These are phyloP conservation scores for Cyberlindnera lachancei DNA, from an alignment of 805 yeast species.

Conservation along the genomic window DNA sequence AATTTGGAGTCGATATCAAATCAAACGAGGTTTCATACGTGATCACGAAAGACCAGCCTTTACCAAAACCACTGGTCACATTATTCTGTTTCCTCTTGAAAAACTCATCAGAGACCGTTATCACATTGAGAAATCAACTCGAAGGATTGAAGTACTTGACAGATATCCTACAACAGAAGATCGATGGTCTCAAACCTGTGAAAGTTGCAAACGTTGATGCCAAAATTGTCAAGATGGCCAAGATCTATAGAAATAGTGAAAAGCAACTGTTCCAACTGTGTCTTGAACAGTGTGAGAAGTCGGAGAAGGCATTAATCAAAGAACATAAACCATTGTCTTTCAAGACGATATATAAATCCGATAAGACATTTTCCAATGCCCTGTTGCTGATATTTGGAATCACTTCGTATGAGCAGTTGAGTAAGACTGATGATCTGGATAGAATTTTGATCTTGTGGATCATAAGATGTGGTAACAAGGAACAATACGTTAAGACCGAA, in stretches of 20 bases:
- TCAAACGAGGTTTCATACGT: conserved; percentile 34
- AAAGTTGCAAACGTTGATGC: conserved; percentile 17
- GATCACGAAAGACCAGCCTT: conserved; percentile 24
- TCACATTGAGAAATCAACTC: conserved; percentile 47
- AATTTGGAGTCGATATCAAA: conserved; percentile 33
- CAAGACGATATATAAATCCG: conserved; percentile 50
- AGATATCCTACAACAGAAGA: conserved; percentile 44
- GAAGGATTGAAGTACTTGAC: conserved; percentile 54
- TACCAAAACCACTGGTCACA: conserved; percentile 40
- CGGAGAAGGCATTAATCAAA: conserved; percentile 40
- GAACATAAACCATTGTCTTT: conserved; percentile 42
- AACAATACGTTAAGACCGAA: conserved; percentile 23
- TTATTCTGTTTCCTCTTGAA: conserved; percentile 50
- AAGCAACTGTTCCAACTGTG: conserved; percentile 36
- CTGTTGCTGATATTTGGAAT: conserved; percentile 52
- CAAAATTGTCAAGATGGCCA: conserved; percentile 27
- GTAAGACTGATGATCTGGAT: conserved; percentile 40
- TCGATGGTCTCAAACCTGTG: conserved; percentile 28
- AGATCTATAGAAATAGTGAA: conserved; percentile 43
- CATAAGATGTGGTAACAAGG: conserved; percentile 47
- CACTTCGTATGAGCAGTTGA: conserved; percentile 42
- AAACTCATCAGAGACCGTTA: conserved; percentile 37
- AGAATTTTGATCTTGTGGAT: conserved; percentile 58
- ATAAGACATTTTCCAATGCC: conserved; percentile 44
- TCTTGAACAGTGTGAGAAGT: conserved; percentile 36